A percentile compares a stretch with the other conserved stretches of the same genome.
These are phyloP conservation scores for Cavenderia fasciculata DNA, from an alignment of 78 protist genomes.

Conservation along the genomic window DNA sequence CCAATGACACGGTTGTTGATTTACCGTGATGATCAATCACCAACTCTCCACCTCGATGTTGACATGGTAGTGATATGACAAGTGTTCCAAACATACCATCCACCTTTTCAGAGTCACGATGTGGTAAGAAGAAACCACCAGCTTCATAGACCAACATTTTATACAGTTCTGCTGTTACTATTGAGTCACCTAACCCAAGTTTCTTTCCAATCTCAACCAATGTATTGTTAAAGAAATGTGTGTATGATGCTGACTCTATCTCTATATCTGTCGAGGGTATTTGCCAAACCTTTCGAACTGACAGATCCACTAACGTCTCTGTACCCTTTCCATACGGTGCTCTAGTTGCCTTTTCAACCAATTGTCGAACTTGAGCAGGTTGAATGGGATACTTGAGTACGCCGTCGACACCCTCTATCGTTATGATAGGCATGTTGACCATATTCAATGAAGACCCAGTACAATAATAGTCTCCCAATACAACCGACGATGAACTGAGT, in stretches of 20 bases:
- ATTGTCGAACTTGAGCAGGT: too few relatives aligned
- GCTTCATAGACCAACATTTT: slow-evolving; percentile 30
- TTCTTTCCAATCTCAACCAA: too few relatives aligned
- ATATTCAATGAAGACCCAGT: too few relatives aligned
- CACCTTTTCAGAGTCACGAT: slow-evolving; percentile 26
- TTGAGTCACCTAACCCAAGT: too few relatives aligned
- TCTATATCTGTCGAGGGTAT: neutral
- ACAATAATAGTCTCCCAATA: too few relatives aligned
- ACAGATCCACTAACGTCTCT: slow-evolving; percentile 4
- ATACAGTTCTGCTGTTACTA: slow-evolving; percentile 4
- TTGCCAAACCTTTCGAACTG: slow-evolving; percentile 29
- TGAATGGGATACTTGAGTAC: neutral
- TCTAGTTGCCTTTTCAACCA: neutral
- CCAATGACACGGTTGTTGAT: neutral
- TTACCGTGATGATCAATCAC: neutral
- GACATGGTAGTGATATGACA: slow-evolving; percentile 15
- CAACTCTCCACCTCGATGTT: slow-evolving; percentile 15
- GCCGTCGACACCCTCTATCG: too few relatives aligned
- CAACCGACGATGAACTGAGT: too few relatives aligned
- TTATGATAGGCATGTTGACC: too few relatives aligned
- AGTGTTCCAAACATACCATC: slow-evolving; percentile 23
- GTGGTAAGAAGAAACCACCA: slow-evolving; percentile 43
- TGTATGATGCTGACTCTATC: neutral
- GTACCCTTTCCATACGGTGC: slow-evolving; percentile 39
- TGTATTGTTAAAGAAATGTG: too few relatives aligned